Evolutionary conservation across 768 basidiomycete genomes (phyloP), one percentile per base, ranked within the genome.

Genomic region (Rhizopogon roseolus): DNA sequence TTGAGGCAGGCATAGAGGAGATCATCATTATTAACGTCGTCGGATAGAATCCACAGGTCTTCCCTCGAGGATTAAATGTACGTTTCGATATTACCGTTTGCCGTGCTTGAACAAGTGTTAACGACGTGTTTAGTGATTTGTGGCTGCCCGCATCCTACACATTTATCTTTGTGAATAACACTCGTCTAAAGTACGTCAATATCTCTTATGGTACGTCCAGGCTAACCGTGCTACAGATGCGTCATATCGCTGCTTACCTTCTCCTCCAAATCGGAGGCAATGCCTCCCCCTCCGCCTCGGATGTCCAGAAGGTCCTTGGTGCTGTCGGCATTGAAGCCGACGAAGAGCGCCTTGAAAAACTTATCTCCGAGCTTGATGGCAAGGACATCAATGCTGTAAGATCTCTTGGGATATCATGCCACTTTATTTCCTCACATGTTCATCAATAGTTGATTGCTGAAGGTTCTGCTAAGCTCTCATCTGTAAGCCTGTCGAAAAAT

Each of bases 261-360:
- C 93, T 99, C 71, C 93, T 98, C 76, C 88, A 90, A 73, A 81
- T 85, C 69, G 97, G 93, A 62, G 97, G 97, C 53, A 98, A 98
- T 67, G 75, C 85, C 64, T 82, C 81, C 58, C 95, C 97, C 59
- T 85, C 87, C 56, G 90, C 90, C 52, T 80, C 66, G 43, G 95
- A 98, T 70, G 79, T 99, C 77, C 93, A 85, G 77, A 85, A 85
- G 65, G 84, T 98, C 66, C 86, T 99, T 62, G 73, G 65, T 52
- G 77, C 86, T 58, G 97, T 93, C 64, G 93, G 91, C 64, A 86
- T 97, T 63, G 93, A 96, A 69, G 79, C 84, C 42, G 94, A 99
- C 61, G 82, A 89, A 3, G 83, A 81, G 41, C 87, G 90, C 61
- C 79, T 98, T 65, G 73, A 80, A 53, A 88, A 81, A 70, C 82